Conservation (phyloP, 2,329 filamentous ascomycete species). For the Aspergillus phoenicis region DNA sequence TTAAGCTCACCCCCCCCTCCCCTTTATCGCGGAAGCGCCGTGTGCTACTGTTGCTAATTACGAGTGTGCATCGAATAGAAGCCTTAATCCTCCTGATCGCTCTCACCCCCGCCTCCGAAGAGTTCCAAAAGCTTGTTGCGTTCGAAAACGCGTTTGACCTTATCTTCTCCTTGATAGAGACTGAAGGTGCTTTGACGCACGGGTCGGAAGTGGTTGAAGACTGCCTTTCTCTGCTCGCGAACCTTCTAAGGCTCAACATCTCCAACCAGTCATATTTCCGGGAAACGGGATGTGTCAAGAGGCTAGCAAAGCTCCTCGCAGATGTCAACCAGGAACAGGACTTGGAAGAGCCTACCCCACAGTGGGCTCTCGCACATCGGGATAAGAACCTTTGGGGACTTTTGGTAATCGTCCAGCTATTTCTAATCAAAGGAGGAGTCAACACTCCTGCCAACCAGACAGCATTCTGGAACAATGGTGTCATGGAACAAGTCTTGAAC, state of each 20-base stretch:
- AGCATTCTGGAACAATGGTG: constrained; percentile 80
- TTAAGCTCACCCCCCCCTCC: background rate
- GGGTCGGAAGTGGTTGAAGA: constrained; percentile 90
- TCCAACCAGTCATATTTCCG: constrained; percentile 94
- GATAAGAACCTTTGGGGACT: constrained; percentile 93
- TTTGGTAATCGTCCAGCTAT: constrained; percentile 81
- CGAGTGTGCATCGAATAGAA: constrained; percentile 51
- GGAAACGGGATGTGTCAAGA: constrained; percentile 80
- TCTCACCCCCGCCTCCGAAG: constrained; percentile 80
- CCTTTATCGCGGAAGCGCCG: background rate
- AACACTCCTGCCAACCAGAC: constrained; percentile 82
- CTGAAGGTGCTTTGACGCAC: constrained; percentile 78
- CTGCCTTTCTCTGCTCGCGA: constrained; percentile 85
- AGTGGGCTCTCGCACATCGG: constrained; percentile 74
- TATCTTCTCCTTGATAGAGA: constrained; percentile 77
- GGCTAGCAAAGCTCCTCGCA: constrained; percentile 70
- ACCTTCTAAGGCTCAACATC: constrained; percentile 80
- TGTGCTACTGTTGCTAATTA: constrained; percentile 16
- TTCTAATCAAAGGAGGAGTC: constrained; percentile 77
- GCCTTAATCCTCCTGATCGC: constrained; percentile 84
- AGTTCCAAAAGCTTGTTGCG: constrained; percentile 92
- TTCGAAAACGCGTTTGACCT: constrained; percentile 93
- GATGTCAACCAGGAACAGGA: constrained; percentile 59
- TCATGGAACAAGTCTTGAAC: constrained; percentile 77
- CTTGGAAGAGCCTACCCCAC: constrained; percentile 63